These are phyloP conservation scores for Patellaria atrata DNA, from an alignment of 495 filamentous ascomycete species.

Conservation along the genomic window DNA sequence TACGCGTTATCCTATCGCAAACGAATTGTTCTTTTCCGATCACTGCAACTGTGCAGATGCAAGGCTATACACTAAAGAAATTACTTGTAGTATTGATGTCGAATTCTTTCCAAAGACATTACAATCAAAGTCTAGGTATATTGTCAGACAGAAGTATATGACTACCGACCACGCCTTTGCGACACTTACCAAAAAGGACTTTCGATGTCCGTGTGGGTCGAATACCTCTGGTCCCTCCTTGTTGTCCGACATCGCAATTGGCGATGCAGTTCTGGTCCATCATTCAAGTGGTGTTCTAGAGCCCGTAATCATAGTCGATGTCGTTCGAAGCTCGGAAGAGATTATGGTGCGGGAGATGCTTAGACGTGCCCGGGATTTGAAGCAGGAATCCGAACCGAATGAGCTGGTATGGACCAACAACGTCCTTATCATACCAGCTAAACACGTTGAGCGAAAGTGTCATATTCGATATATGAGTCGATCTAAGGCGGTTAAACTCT, in stretches of 20 bases:
- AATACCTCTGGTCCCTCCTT: too few species aligned
- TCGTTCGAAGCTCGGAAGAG: conserved; percentile 25
- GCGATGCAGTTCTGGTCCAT: too few species aligned
- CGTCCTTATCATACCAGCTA: conserved; percentile 25
- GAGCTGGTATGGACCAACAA: conserved; percentile 48
- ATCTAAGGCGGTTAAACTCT: too few species aligned
- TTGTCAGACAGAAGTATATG: conserved; percentile 53
- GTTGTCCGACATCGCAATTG: too few species aligned
- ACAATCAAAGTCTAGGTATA: conserved; percentile 36
- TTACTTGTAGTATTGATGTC: conserved; percentile 30
- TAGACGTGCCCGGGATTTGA: conserved; percentile 29
- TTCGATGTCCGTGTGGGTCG: conserved; percentile 29
- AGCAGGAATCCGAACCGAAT: conserved; percentile 35
- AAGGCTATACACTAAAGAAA: conserved; percentile 27
- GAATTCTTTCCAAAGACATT: conserved; percentile 36
- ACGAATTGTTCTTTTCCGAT: conserved; percentile 64
- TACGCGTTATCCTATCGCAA: conserved; percentile 46
- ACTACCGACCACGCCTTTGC: conserved; percentile 38
- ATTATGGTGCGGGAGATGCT: conserved; percentile 34
- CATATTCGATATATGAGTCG: conserved; percentile 43
- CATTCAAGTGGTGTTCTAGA: conserved; percentile 30
- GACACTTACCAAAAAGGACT: conserved; percentile 34
- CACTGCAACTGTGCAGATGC: conserved; percentile 51
- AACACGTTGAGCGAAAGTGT: conserved; percentile 39
- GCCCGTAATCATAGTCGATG: conserved; percentile 37